Percentiles rank a stretch among this genome's conserved stretches.
Evolutionary conservation across 1,139 yeast genomes (phyloP).

Genomic region (Ogataea hybrid): DNA sequence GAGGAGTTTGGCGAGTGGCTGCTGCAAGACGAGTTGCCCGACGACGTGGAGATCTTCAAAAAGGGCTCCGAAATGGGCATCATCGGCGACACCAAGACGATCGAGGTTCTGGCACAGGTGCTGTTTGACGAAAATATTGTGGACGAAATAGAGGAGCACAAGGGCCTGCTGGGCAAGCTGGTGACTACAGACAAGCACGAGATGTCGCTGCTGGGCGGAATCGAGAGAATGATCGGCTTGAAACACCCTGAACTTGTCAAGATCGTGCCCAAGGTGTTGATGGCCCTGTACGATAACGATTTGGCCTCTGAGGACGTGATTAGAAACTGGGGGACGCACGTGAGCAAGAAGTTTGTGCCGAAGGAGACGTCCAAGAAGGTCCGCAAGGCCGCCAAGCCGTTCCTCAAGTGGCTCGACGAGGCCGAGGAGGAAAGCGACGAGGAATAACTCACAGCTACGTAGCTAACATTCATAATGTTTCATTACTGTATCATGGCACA

Average conservation of each 20-base stretch:
- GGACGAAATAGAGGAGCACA: conserved; percentile 70
- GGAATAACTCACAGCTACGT: conserved; percentile 11
- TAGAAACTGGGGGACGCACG: conserved; percentile 84
- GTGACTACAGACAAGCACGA: conserved; percentile 68
- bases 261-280: conserved; percentile 75
- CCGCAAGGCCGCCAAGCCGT: conserved; percentile 94
- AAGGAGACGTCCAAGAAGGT: conserved; percentile 92
- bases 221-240: conserved; percentile 88
- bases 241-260: conserved; percentile 76
- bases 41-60: conserved; percentile 89
- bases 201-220: conserved; percentile 90
- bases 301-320: conserved; percentile 80
- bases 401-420: conserved; percentile 89
- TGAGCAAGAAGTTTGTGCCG: conserved; percentile 90
- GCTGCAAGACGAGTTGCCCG: conserved; percentile 60
- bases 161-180: conserved; percentile 78
- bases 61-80: conserved; percentile 81
- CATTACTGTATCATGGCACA: conserved; percentile 4
- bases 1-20: conserved; percentile 93
- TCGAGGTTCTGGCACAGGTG: conserved; percentile 90
- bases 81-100: conserved; percentile 68
- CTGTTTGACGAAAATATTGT: conserved; percentile 79
- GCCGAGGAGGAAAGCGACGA: conserved; percentile 70
- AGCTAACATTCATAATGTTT: background rate
- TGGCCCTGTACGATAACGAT: conserved; percentile 79